These are phyloP conservation scores for Kodamaea kakaduensis DNA, from an alignment of 805 yeast genomes.

Conservation along the genomic window DNA sequence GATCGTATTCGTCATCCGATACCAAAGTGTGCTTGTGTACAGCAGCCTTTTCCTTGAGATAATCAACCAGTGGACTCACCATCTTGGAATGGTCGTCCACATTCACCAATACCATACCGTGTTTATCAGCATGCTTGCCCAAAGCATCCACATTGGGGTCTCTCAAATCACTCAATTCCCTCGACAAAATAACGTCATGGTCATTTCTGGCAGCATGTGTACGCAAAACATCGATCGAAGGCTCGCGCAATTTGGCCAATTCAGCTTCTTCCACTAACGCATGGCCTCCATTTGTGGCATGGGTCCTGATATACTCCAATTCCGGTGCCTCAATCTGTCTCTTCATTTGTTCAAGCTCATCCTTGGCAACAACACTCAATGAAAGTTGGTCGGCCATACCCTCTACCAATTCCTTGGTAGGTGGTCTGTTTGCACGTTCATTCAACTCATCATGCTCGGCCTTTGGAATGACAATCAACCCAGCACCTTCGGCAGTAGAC, in stretches of 20 bases:
- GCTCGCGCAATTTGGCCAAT: conserved; percentile 12
- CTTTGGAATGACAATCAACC: conserved; percentile 14
- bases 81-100: conserved; percentile 4
- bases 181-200: conserved; percentile 5
- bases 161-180: conserved; percentile 4
- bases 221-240: conserved; percentile 12
- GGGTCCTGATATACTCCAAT: conserved; percentile 7
- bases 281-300: conserved; percentile 1
- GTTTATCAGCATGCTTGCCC: conserved; percentile 2
- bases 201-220: conserved; percentile 2
- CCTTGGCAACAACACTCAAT: conserved; percentile 6
- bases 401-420: conserved; percentile 4
- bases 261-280: conserved; percentile 4
- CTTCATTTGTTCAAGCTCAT: conserved; percentile 11
- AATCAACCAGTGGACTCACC: conserved; percentile 1
- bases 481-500: conserved; percentile 14
- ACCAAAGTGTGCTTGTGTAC: conserved; percentile 9
- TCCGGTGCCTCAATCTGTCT: conserved; percentile 4
- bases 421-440: conserved; percentile 10
- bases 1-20: conserved; percentile 13
- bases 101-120: conserved; percentile 3
- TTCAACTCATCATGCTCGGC: conserved; percentile 19
- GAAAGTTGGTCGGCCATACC: conserved; percentile 6
- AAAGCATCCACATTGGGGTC: conserved; percentile 7
- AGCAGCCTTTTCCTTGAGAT: conserved; percentile 15